Conservation (phyloP, 2,329 filamentous ascomycete species). For the Neonectria punicea region DNA sequence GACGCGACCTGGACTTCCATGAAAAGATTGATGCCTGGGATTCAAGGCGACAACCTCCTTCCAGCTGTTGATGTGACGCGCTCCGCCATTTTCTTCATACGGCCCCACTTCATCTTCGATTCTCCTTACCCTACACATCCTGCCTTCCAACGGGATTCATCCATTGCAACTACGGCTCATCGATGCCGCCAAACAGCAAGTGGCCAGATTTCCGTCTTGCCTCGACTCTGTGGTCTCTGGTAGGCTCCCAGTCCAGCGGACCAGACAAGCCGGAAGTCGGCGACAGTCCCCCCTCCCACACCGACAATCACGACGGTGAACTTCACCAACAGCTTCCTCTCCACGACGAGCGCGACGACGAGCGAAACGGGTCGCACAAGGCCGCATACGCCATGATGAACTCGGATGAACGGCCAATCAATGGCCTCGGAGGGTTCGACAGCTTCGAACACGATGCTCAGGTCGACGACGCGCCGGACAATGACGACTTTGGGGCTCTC, state of each 20-base stretch:
- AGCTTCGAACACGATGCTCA: constrained; percentile 40
- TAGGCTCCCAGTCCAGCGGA: constrained; percentile 43
- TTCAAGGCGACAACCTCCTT: constrained; percentile 31
- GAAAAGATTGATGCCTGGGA: constrained; percentile 30
- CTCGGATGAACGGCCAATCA: constrained; percentile 36
- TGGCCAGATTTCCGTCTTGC: constrained; percentile 49
- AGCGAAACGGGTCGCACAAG: constrained; percentile 27
- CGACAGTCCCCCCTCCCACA: constrained; percentile 28
- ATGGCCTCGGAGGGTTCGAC: constrained; percentile 41
- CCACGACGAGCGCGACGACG: constrained; percentile 30
- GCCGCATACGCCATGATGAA: constrained; percentile 37
- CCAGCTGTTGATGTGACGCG: constrained; percentile 29
- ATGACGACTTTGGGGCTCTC: constrained; percentile 48
- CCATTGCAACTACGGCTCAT: constrained; percentile 30
- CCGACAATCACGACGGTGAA: constrained; percentile 29
- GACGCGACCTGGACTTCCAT: not conserved
- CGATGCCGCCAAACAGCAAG: constrained; percentile 46
- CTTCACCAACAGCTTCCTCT: constrained; percentile 30
- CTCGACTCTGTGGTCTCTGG: constrained; percentile 44
- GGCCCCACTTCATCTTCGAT: constrained; percentile 41
- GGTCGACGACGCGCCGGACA: constrained; percentile 32
- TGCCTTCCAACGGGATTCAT: constrained; percentile 30
- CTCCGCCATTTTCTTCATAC: constrained; percentile 41
- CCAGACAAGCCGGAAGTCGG: constrained; percentile 37
- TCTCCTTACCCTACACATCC: constrained; percentile 41